Evolutionary conservation across 345 rosid species (phyloP).

Genomic region (Raphanus sativus): DNA sequence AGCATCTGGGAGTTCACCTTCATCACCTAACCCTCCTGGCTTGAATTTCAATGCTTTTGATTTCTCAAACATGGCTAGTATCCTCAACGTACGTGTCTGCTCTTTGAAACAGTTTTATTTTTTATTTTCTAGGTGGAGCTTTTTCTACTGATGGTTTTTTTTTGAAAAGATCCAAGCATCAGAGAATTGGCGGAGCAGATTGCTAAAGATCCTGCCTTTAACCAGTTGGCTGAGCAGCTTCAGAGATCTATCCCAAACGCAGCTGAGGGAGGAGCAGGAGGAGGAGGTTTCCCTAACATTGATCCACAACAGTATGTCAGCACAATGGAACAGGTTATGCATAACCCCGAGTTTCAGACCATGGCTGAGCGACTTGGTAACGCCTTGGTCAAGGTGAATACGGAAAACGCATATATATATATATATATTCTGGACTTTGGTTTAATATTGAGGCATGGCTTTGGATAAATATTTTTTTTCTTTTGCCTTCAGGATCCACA

Average conservation of each 20-base stretch:
- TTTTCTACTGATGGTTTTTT: constrained; percentile 17
- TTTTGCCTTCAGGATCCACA: constrained; percentile 73
- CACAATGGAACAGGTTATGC: constrained; percentile 97
- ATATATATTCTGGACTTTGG: not conserved
- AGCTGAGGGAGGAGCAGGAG: constrained; percentile 61
- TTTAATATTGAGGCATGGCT: not conserved
- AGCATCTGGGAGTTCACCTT: constrained; percentile 56
- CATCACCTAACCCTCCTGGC: constrained; percentile 40
- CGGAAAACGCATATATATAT: no score
- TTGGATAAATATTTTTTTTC: constrained; percentile 4
- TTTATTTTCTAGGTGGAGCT: not conserved
- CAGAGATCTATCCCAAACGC: constrained; percentile 73
- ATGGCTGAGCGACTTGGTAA: constrained; percentile 96
- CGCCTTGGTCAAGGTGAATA: constrained; percentile 79
- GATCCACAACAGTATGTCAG: constrained; percentile 71
- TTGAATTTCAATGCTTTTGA: constrained; percentile 72
- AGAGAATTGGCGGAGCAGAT: constrained; percentile 92
- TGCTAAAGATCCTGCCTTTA: constrained; percentile 91
- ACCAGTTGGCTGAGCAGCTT: constrained; percentile 95
- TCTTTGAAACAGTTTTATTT: not conserved
- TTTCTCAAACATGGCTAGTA: constrained; percentile 80
- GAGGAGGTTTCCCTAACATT: constrained; percentile 56
- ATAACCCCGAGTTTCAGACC: constrained; percentile 89
- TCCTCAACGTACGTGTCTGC: constrained; percentile 62
- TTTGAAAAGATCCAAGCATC: constrained; percentile 89